Evolutionary conservation across 257 asterid species (phyloP).

Genomic region (Solanum medicagineum): DNA sequence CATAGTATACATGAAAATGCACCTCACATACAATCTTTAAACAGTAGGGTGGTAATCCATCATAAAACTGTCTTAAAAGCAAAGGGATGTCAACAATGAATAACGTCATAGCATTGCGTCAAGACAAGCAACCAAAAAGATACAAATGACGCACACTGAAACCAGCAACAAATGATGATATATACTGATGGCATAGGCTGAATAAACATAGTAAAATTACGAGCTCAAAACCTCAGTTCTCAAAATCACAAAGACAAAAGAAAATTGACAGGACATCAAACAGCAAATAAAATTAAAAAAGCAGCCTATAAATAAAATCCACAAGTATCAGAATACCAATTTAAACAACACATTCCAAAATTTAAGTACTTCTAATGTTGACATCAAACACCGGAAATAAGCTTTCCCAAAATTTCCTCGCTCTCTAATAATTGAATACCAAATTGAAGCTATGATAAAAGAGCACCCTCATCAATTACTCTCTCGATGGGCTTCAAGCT

Average conservation of each 20-base stretch:
- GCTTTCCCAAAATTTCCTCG: conserved; percentile 14
- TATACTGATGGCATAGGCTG: background rate
- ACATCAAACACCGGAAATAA: conserved; percentile 12
- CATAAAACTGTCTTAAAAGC: background rate
- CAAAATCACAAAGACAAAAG: background rate
- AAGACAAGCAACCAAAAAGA: background rate
- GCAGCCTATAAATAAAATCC: background rate
- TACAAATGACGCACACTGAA: background rate
- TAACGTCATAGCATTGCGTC: background rate
- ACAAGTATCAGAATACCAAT: conserved; percentile 10
- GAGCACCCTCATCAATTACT: conserved; percentile 1
- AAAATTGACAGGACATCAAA: background rate
- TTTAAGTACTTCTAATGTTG: background rate
- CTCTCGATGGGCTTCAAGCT: conserved; percentile 14
- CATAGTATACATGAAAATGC: background rate
- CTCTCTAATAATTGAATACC: conserved; percentile 3
- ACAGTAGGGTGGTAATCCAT: background rate
- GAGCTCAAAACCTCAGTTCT: background rate
- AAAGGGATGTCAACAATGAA: background rate
- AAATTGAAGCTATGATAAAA: background rate
- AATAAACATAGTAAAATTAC: background rate
- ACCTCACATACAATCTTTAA: background rate
- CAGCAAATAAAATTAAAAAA: background rate
- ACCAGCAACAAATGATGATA: background rate
- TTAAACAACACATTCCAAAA: conserved; percentile 9